These are phyloP conservation scores for Penicillium soppii DNA, from an alignment of 495 filamentous ascomycete species.

Conservation along the genomic window DNA sequence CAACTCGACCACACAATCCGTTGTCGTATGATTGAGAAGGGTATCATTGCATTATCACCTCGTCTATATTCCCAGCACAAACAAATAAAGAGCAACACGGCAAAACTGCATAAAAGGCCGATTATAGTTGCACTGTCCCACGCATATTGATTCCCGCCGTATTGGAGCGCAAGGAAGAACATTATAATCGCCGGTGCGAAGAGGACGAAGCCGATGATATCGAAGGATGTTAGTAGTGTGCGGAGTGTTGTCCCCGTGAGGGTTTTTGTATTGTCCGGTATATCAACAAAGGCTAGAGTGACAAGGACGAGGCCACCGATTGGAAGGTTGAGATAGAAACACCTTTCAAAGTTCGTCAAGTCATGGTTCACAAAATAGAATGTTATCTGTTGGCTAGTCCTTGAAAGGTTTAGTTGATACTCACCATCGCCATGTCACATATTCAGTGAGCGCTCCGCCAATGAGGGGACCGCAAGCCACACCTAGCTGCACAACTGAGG, in stretches of 20 bases:
- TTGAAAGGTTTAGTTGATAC: slow-evolving; percentile 2
- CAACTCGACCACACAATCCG: neutral
- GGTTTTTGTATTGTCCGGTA: slow-evolving; percentile 24
- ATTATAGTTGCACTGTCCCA: neutral
- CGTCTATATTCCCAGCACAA: neutral
- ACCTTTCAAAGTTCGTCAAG: slow-evolving; percentile 13
- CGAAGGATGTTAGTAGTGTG: neutral
- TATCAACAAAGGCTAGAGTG: slow-evolving; percentile 37
- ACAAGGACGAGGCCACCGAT: slow-evolving; percentile 46
- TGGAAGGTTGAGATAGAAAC: slow-evolving; percentile 60
- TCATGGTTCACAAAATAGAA: too few relatives aligned
- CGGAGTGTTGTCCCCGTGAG: neutral
- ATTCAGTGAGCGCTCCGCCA: slow-evolving; percentile 53
- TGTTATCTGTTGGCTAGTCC: too few relatives aligned
- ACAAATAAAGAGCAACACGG: neutral
- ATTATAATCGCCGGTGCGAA: neutral
- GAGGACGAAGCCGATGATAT: neutral
- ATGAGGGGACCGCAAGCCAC: slow-evolving; percentile 48
- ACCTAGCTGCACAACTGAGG: slow-evolving; percentile 7
- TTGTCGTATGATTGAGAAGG: neutral
- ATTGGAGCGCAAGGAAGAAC: neutral
- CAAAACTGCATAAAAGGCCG: neutral
- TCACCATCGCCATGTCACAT: slow-evolving; percentile 49
- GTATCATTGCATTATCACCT: neutral
- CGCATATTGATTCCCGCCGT: neutral